Percentiles rank a stretch among this genome's conserved stretches.
phyloP scores from a whole-genome alignment of 2,329 filamentous ascomycete genomes.

The Cyanodermella asteris region DNA sequence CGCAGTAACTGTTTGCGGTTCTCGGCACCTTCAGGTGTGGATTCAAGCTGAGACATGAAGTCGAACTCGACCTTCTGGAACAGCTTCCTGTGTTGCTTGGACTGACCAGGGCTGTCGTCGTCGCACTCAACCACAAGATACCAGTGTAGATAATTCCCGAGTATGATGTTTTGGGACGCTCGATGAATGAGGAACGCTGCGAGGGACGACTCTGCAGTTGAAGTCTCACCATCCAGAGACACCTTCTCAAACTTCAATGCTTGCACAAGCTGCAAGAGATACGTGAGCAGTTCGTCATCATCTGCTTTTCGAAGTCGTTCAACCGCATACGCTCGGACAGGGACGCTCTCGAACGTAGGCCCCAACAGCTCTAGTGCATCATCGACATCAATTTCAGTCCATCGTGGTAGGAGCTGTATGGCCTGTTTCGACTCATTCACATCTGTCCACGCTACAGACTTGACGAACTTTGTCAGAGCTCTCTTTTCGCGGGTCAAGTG shows the following conservation, averaged over 20 bases:
- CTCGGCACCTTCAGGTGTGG: slow-evolving; percentile 45
- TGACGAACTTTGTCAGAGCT: slow-evolving; percentile 89
- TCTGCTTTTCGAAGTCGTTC: slow-evolving; percentile 78
- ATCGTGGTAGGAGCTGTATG: slow-evolving; percentile 71
- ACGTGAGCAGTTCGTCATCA: slow-evolving; percentile 75
- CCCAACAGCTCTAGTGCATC: slow-evolving; percentile 87
- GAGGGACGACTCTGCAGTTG: slow-evolving; percentile 53
- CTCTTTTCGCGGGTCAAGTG: slow-evolving; percentile 82
- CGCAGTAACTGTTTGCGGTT: slow-evolving; percentile 55
- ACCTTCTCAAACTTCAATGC: slow-evolving; percentile 84
- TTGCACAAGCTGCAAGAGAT: slow-evolving; percentile 84
- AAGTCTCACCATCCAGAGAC: slow-evolving; percentile 23
- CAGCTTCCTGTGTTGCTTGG: slow-evolving; percentile 54
- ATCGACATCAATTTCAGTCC: slow-evolving; percentile 93
- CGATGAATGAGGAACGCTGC: slow-evolving; percentile 75
- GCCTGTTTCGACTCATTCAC: slow-evolving; percentile 69
- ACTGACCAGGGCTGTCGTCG: slow-evolving; percentile 54
- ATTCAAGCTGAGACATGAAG: slow-evolving; percentile 76
- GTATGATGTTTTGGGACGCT: slow-evolving; percentile 66
- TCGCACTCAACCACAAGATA: slow-evolving; percentile 97
- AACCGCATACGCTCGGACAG: slow-evolving; percentile 81
- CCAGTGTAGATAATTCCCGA: slow-evolving; percentile 95
- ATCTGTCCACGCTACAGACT: slow-evolving; percentile 89
- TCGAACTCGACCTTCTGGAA: slow-evolving; percentile 90
- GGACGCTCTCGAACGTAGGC: slow-evolving; percentile 70